phyloP scores from a whole-genome alignment of 2,329 filamentous ascomycete species.

The Shiraia bambusicola region DNA sequence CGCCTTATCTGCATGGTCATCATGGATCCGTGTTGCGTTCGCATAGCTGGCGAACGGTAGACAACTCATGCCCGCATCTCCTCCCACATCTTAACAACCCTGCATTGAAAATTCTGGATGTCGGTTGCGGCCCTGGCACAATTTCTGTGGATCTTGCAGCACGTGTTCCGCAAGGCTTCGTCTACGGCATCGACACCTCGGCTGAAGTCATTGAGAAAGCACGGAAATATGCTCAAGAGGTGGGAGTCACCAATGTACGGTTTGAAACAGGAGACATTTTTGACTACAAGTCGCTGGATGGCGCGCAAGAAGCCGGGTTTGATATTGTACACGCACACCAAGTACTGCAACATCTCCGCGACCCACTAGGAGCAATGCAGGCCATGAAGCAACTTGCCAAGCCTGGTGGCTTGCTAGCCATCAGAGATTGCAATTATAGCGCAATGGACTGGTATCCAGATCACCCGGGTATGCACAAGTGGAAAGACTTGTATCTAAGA shows the following conservation, averaged over 20 bases:
- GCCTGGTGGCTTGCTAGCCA: constrained; percentile 55
- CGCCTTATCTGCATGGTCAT: constrained; percentile 47
- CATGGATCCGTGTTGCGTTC: constrained; percentile 45
- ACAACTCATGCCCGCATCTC: constrained; percentile 47
- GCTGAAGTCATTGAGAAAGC: constrained; percentile 47
- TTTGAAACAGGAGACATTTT: constrained; percentile 48
- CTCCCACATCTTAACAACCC: constrained; percentile 35
- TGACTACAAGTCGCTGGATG: constrained; percentile 47
- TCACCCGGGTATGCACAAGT: constrained; percentile 36
- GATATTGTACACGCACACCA: constrained; percentile 63
- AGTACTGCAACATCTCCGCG: constrained; percentile 58
- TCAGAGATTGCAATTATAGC: constrained; percentile 40
- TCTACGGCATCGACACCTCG: constrained; percentile 51
- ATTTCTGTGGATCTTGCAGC: constrained; percentile 49
- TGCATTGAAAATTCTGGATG: constrained; percentile 47
- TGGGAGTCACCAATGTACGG: constrained; percentile 43
- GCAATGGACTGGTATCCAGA: constrained; percentile 45
- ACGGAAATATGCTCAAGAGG: constrained; percentile 36
- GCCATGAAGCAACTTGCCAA: constrained; percentile 59
- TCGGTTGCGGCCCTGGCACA: constrained; percentile 53
- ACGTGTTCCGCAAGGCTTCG: constrained; percentile 47
- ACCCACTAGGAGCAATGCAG: constrained; percentile 53
- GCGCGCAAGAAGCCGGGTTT: constrained; percentile 46
- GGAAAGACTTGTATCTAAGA: constrained; percentile 38
- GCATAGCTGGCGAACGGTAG: constrained; percentile 50